These are phyloP conservation scores for Carex arenaria DNA, from an alignment of 202 grass and related monocot species.

Conservation along the genomic window DNA sequence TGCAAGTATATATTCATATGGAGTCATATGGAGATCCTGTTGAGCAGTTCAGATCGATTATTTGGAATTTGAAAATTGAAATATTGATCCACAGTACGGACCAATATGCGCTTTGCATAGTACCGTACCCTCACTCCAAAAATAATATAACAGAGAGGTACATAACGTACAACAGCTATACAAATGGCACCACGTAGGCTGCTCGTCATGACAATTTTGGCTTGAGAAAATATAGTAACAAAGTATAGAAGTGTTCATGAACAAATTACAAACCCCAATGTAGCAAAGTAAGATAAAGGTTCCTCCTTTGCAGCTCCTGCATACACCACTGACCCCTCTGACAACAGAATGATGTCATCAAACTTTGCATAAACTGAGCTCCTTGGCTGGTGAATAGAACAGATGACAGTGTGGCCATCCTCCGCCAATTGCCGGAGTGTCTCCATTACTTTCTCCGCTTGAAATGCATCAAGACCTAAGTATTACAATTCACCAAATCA, in stretches of 20 bases:
- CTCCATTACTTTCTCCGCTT: slow-evolving; percentile 99
- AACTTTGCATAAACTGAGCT: slow-evolving; percentile 93
- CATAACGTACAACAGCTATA: not conserved
- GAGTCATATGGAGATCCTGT: too few species aligned
- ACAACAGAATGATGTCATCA: slow-evolving; percentile 85
- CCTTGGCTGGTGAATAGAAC: slow-evolving; percentile 89
- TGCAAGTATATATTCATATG: too few species aligned
- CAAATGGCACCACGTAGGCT: not conserved
- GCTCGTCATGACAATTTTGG: not conserved
- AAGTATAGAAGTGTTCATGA: not conserved
- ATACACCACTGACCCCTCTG: slow-evolving; percentile 77
- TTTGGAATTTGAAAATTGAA: too few species aligned
- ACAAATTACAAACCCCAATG: slow-evolving; percentile 54
- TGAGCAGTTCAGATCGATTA: too few species aligned
- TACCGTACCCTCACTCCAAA: not conserved
- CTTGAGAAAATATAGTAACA: not conserved
- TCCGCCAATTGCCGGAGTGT: slow-evolving; percentile 86
- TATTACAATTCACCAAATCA: not conserved
- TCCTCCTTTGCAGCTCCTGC: slow-evolving; percentile 88
- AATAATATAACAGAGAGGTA: not conserved
- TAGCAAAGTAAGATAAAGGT: slow-evolving; percentile 65
- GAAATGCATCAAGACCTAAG: slow-evolving; percentile 93
- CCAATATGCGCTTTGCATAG: too few species aligned
- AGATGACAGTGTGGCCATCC: slow-evolving; percentile 93
- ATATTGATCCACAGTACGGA: too few species aligned